These are phyloP conservation scores for Cerioporus squamosus DNA, from an alignment of 1,284 basidiomycete species.

Conservation along the genomic window DNA sequence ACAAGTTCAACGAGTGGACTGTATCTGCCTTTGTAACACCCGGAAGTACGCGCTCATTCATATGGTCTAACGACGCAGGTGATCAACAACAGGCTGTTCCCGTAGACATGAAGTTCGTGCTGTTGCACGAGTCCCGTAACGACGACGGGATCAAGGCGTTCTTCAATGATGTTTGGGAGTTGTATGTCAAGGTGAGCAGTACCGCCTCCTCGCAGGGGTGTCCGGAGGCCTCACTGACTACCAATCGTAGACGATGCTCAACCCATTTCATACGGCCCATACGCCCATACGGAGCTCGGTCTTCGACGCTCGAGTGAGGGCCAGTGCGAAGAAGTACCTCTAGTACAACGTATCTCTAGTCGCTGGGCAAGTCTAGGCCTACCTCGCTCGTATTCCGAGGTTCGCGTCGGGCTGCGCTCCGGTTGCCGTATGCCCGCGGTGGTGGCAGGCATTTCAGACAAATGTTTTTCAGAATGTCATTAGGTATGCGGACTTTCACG, in stretches of 20 bases:
- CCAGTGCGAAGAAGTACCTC: constrained; percentile 87
- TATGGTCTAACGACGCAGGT: constrained; percentile 3
- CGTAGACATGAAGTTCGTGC: constrained; percentile 87
- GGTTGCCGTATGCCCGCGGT: too few species aligned
- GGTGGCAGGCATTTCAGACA: too few species aligned
- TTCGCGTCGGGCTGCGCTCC: too few species aligned
- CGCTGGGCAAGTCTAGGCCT: neutral
- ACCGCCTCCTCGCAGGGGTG: constrained; percentile 21
- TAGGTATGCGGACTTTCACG: too few species aligned
- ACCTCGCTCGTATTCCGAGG: too few species aligned
- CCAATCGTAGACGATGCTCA: constrained; percentile 75
- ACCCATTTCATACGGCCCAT: constrained; percentile 93
- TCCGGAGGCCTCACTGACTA: constrained; percentile 22
- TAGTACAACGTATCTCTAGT: constrained; percentile 37
- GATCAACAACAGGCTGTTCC: constrained; percentile 14
- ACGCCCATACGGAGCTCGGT: constrained; percentile 76
- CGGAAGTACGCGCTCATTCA: constrained; percentile 68
- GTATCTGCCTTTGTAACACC: constrained; percentile 94
- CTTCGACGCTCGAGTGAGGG: constrained; percentile 84
- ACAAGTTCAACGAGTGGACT: constrained; percentile 98
- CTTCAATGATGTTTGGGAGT: constrained; percentile 93
- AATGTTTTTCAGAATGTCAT: too few species aligned
- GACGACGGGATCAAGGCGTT: constrained; percentile 93
- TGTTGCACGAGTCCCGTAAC: constrained; percentile 93
- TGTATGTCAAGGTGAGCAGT: constrained; percentile 85